These are phyloP conservation scores for Moesziomyces globuligerus DNA, from an alignment of 1,284 basidiomycete species.

Conservation along the genomic window DNA sequence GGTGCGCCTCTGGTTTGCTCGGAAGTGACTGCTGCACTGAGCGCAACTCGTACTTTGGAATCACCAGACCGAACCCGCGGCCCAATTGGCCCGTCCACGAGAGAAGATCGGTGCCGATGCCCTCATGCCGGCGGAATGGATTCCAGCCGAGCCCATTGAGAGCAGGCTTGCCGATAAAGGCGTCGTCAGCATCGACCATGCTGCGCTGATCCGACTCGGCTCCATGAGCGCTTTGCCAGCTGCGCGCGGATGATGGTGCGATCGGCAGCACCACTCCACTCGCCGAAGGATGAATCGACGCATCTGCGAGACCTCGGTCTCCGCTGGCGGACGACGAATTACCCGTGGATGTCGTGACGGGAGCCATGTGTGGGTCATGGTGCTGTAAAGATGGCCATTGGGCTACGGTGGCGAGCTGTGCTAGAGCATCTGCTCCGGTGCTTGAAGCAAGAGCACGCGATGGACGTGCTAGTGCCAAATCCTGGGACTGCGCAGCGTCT, in stretches of 20 bases:
- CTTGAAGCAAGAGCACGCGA: background rate
- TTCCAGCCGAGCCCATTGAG: slow-evolving; percentile 46
- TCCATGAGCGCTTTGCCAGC: slow-evolving; percentile 16
- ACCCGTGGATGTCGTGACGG: background rate
- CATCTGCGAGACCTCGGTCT: slow-evolving; percentile 12
- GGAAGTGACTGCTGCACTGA: slow-evolving; percentile 42
- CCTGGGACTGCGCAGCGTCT: background rate
- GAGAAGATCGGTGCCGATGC: slow-evolving; percentile 35
- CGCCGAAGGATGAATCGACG: too few relatives aligned
- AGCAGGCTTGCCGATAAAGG: slow-evolving; percentile 44
- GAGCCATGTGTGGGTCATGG: background rate
- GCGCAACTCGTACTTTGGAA: slow-evolving; percentile 42
- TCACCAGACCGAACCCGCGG: slow-evolving; percentile 40
- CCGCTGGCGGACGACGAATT: too few relatives aligned
- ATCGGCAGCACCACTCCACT: background rate
- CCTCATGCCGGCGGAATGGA: slow-evolving; percentile 41
- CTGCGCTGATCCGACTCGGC: slow-evolving; percentile 38
- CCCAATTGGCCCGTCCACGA: slow-evolving; percentile 45
- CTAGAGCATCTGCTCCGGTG: slow-evolving; percentile 18
- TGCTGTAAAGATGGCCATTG: slow-evolving; percentile 36
- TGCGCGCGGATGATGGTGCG: slow-evolving; percentile 19
- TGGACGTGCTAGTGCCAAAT: background rate
- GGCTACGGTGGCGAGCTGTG: slow-evolving; percentile 32
- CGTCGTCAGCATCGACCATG: slow-evolving; percentile 48
- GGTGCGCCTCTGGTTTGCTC: slow-evolving; percentile 27